Evolutionary conservation across 768 basidiomycete genomes (phyloP), one percentile per base, ranked within the genome.

Genomic region (Phallus indusiatus): DNA sequence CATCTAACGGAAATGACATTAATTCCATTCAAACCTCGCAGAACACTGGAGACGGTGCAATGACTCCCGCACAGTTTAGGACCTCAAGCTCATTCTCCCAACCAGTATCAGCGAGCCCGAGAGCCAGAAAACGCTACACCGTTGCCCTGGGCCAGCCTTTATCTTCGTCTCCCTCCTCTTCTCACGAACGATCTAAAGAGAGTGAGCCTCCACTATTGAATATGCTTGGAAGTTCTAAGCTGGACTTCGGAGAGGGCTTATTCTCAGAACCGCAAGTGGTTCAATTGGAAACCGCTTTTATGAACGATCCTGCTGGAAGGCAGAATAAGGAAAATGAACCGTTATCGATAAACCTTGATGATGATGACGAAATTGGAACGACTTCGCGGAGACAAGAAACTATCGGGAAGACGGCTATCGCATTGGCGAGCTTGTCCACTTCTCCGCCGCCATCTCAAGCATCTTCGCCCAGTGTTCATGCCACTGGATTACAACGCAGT

Each of bases 101-200:
- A 12, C 47, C 21, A 86, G 83, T 65, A 77, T 84, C 56, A 83
- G 83, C 59, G 82, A 89, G 87, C 2, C 88, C 90, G 1, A 72
- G 80, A 0, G 71, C 76, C 1, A 74, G 90, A 61, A 93, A 93
- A 66, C 78, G 90, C 42, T 92, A 93, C 67, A 92, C 90, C 0
- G 90, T 92, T 34, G 90, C 90, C 0, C 77, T 93, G 0, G 89
- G 88, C 10, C 85, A 81, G 1, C 85, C 88, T 0, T 36, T 58
- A 2, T 55, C 61, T 16, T 58, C 58, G 35, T 61, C 64, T 7
- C 55, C 63, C 0, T 47, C 64, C 36, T 65, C 69, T 16, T 37
- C 60, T 17, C 60, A 60, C 16, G 46, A 61, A 5, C 20, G 55
- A 35, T 35, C 58, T 35, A 63, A 18, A 47, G 42, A 42, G 12